Base-by-base conservation (phyloP, 352 stramenopile species). In the Pseudoperonospora humuli region DNA sequence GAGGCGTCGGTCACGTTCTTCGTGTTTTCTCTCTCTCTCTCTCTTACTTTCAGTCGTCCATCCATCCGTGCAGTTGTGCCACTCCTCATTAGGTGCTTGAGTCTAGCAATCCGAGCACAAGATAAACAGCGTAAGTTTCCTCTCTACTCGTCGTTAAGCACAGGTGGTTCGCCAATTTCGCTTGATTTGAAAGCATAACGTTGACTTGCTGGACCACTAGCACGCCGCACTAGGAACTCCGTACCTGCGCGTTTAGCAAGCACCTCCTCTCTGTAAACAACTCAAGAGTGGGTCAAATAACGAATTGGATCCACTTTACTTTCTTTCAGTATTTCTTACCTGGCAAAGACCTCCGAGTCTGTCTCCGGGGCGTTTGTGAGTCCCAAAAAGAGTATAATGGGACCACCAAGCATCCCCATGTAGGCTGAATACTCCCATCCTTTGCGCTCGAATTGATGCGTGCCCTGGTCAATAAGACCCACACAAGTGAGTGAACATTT, bases 351-450 rank as follows among this genome's bases (percentile, higher is more conserved):
- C 44, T 90, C 72, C 62, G 76, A 88, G 65, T 93, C 70, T 37
- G 75, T 89, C 59, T 93, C 77, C 3, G 80, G 77, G 24, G 62
- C 75, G 64, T 90, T 89, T 29, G 60, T 84, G 39, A 93, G 61
- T 6, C 80, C 80, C 38, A 93, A 49, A 51, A 75, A 86, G 32
- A 93, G 72, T 24, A 93, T 40, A 36, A 86, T 57, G 4, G 80
- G 77, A 17, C 61, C 77, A 11, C 75, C 75, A 15, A 88, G 36
- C 52, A 93, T 75, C 7, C 64, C 73, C 64, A 88, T 70, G 61
- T 88, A 87, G 26, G 64, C 69, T 15, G 77, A 90, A 55, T 82
- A 85, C 58, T 93, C 77, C 72, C 76, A 93, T 20, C 80, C 80
- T 54, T 93, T 93, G 47, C 64, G 70, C 64, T 78, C 59, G 39